Evolutionary conservation across 2,329 filamentous ascomycete species (phyloP).

Genomic region (Pseudopyrenochaeta lycopersici): DNA sequence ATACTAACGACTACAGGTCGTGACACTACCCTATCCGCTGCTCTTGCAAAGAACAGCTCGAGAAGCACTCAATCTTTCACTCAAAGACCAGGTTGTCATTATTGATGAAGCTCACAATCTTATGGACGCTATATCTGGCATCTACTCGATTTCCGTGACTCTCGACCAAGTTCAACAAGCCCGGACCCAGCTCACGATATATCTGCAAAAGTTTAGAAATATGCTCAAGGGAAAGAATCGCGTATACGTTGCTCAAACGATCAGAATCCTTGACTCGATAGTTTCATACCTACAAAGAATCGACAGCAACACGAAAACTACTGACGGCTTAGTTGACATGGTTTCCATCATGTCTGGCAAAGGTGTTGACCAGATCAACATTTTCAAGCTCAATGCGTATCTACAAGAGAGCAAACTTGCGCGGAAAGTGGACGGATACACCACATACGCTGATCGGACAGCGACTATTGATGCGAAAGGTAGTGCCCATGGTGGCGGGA

Average conservation of each 20-base stretch:
- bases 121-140: constrained; percentile 90
- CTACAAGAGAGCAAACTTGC: constrained; percentile 92
- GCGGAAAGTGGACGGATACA: constrained; percentile 93
- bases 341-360: constrained; percentile 80
- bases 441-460: constrained; percentile 67
- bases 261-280: constrained; percentile 83
- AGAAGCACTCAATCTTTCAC: constrained; percentile 84
- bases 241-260: constrained; percentile 87
- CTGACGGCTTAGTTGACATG: constrained; percentile 74
- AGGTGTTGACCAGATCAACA: constrained; percentile 92
- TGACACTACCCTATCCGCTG: constrained; percentile 91
- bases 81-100: constrained; percentile 90
- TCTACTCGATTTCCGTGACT: constrained; percentile 81
- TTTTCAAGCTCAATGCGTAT: constrained; percentile 87
- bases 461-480: constrained; percentile 32
- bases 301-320: constrained; percentile 44
- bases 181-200: constrained; percentile 78
- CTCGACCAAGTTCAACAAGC: constrained; percentile 77
- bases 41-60: constrained; percentile 86
- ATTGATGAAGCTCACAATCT: constrained; percentile 98
- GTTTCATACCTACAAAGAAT: constrained; percentile 71
- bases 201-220: constrained; percentile 88
- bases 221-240: constrained; percentile 89
- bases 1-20: constrained; percentile 63
- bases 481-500: neutral